Evolutionary conservation across 306 rosid species (phyloP).

Genomic region (Geum urbanum): DNA sequence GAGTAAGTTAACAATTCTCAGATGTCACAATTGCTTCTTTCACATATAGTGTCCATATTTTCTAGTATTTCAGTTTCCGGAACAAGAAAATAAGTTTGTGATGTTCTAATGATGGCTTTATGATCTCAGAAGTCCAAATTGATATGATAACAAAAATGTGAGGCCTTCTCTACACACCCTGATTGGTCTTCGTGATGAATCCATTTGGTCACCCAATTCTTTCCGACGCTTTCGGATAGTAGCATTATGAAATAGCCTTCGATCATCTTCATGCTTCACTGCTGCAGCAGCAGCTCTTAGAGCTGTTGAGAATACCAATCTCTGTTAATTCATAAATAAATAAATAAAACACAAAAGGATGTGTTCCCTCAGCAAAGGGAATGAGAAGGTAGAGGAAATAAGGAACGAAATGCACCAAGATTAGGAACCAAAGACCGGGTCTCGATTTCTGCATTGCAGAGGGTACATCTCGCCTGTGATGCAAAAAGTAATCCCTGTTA

Average conservation of each 20-base stretch:
- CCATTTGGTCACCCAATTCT: conserved; percentile 82
- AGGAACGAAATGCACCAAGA: conserved; percentile 51
- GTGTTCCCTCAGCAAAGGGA: neutral
- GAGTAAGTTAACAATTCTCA: neutral
- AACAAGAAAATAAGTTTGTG: neutral
- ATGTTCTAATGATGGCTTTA: conserved; percentile 3
- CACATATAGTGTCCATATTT: neutral
- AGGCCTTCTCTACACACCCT: conserved; percentile 48
- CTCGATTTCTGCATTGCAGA: conserved; percentile 79
- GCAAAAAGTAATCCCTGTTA: conserved; percentile 47
- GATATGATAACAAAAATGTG: neutral
- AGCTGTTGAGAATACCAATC: conserved; percentile 49
- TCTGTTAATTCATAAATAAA: conserved; percentile 13
- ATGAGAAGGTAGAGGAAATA: conserved; percentile 16
- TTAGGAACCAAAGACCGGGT: conserved; percentile 71
- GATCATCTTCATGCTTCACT: conserved; percentile 82
- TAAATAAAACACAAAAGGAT: conserved; percentile 3
- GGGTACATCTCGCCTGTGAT: conserved; percentile 83
- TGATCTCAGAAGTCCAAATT: conserved; percentile 15
- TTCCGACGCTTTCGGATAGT: conserved; percentile 87
- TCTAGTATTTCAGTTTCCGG: neutral
- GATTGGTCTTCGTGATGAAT: conserved; percentile 68
- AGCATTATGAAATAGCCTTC: conserved; percentile 88
- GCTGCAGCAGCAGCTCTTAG: conserved; percentile 97
- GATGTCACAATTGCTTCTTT: neutral